phyloP scores from a whole-genome alignment of 208 protist genomes.

The Crithidia brevicula region DNA sequence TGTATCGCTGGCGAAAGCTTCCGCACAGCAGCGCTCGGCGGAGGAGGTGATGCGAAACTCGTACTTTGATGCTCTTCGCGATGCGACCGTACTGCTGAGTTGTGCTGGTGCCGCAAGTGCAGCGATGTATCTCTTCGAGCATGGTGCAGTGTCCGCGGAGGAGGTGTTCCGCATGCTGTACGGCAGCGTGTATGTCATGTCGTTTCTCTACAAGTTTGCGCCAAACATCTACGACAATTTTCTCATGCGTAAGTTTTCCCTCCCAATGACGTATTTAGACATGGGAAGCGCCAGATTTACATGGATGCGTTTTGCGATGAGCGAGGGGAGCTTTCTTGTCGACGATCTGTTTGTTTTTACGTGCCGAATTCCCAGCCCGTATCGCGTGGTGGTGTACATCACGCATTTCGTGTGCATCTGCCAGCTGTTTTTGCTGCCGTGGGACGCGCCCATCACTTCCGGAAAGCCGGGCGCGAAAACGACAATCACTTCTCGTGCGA shows the following conservation, averaged over 20 bases:
- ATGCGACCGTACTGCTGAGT: slow-evolving; percentile 50
- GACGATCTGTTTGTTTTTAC: slow-evolving; percentile 90
- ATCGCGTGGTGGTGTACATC: slow-evolving; percentile 63
- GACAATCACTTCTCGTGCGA: background rate
- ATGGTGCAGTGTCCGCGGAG: slow-evolving; percentile 22
- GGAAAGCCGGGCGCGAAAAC: background rate
- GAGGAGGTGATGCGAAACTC: slow-evolving; percentile 43
- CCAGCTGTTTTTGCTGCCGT: slow-evolving; percentile 64
- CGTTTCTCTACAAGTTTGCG: slow-evolving; percentile 71
- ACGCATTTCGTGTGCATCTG: slow-evolving; percentile 66
- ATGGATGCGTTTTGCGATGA: slow-evolving; percentile 24
- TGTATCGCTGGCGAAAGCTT: slow-evolving; percentile 45
- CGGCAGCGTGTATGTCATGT: slow-evolving; percentile 68
- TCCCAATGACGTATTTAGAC: slow-evolving; percentile 62
- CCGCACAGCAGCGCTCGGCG: slow-evolving; percentile 44
- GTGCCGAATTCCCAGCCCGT: slow-evolving; percentile 65
- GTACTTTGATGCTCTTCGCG: slow-evolving; percentile 68
- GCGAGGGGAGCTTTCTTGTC: slow-evolving; percentile 65
- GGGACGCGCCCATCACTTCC: slow-evolving; percentile 54
- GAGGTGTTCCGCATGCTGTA: slow-evolving; percentile 57
- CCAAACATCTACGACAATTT: slow-evolving; percentile 88
- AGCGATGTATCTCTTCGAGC: slow-evolving; percentile 9
- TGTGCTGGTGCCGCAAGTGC: slow-evolving; percentile 32
- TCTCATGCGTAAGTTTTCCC: slow-evolving; percentile 66
- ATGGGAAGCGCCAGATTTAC: slow-evolving; percentile 21